Conservation (phyloP, 2,329 filamentous ascomycete genomes). For the Parastagonospora nodorum region DNA sequence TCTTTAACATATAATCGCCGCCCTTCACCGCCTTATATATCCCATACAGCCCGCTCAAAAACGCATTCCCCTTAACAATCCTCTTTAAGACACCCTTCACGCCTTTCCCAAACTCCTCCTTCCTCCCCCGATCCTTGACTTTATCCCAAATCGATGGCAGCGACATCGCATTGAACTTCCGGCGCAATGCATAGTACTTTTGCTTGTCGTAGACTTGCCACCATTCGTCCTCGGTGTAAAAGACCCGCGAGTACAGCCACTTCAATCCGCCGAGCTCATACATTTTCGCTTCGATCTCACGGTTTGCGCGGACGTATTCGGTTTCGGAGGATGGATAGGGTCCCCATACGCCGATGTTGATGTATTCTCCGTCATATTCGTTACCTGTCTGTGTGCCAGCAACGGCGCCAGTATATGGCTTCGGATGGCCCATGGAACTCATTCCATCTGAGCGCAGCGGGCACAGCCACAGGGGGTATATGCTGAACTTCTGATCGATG, state of each 20-base stretch:
- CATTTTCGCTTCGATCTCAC: conserved; percentile 72
- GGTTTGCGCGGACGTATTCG: conserved; percentile 72
- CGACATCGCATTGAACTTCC: conserved; percentile 65
- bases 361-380: conserved; percentile 28
- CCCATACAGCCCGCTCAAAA: conserved; percentile 48
- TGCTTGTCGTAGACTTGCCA: conserved; percentile 65
- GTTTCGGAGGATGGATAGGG: conserved; percentile 63
- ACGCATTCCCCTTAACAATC: conserved; percentile 29
- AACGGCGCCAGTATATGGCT: conserved; percentile 8
- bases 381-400: conserved; percentile 4
- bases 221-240: conserved; percentile 76
- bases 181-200: conserved; percentile 67
- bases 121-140: conserved; percentile 50
- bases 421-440: conserved; percentile 37
- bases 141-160: conserved; percentile 75
- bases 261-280: conserved; percentile 75
- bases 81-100: conserved; percentile 29
- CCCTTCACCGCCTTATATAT: conserved; percentile 43
- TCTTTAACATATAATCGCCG: conserved; percentile 39
- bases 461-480: conserved; percentile 65
- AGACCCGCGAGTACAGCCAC: conserved; percentile 86
- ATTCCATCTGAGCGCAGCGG: conserved; percentile 49
- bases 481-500: conserved; percentile 51
- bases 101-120: conserved; percentile 18
- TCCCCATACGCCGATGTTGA: conserved; percentile 71